Conservation (phyloP, 1,284 basidiomycete species). For the Amylostereum chailletii region DNA sequence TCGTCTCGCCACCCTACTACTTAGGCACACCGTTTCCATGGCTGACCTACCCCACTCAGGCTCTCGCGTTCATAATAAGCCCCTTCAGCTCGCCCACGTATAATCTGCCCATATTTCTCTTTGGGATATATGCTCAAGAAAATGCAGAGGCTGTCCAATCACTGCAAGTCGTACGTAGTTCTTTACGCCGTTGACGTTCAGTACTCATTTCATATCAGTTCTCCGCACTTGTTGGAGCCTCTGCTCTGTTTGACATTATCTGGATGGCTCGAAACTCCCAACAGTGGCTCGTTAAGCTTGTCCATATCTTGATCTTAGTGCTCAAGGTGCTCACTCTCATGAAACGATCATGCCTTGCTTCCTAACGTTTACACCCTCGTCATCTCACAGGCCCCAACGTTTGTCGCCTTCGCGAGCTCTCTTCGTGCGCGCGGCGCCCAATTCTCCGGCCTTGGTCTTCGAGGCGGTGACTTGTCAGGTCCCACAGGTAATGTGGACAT, state of each 20-base stretch:
- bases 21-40: slow-evolving; percentile 3
- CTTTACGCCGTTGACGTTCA: not conserved
- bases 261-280: slow-evolving; percentile 55
- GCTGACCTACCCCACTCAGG: slow-evolving; percentile 16
- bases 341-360: not conserved
- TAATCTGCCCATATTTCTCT: slow-evolving; percentile 68
- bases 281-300: slow-evolving; percentile 42
- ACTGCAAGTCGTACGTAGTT: slow-evolving; percentile 44
- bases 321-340: slow-evolving; percentile 43
- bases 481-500: slow-evolving; percentile 43
- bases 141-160: slow-evolving; percentile 53
- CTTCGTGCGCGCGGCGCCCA: slow-evolving; percentile 58
- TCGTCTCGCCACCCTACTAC: slow-evolving; percentile 14
- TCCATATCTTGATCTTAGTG: slow-evolving; percentile 52
- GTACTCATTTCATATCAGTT: slow-evolving; percentile 37
- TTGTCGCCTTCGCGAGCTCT: slow-evolving; percentile 42
- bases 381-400: slow-evolving; percentile 39
- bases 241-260: slow-evolving; percentile 60
- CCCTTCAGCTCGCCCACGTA: slow-evolving; percentile 56
- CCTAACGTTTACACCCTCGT: not conserved
- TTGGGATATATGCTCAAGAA: slow-evolving; percentile 65
- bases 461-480: slow-evolving; percentile 44
- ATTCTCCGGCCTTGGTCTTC: slow-evolving; percentile 45
- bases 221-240: slow-evolving; percentile 49
- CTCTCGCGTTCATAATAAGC: slow-evolving; percentile 51